Evolutionary conservation across 2,329 filamentous ascomycete genomes (phyloP).

Genomic region (Colletotrichum eleusines): DNA sequence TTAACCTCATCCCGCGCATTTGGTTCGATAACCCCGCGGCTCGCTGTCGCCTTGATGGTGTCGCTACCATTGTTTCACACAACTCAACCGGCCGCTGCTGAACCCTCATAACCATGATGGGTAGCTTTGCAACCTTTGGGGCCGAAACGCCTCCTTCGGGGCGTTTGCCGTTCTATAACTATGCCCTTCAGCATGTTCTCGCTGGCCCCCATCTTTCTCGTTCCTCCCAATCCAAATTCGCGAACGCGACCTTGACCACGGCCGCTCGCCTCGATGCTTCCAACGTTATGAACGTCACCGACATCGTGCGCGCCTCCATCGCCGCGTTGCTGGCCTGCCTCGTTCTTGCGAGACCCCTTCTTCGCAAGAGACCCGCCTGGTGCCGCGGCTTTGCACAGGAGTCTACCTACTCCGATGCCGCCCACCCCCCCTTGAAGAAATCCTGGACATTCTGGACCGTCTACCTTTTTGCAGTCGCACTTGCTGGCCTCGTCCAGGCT

Average conservation of each 20-base stretch:
- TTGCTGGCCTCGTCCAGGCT: constrained; percentile 52
- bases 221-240: neutral
- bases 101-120: constrained; percentile 28
- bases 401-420: constrained; percentile 41
- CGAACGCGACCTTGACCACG: constrained; percentile 1
- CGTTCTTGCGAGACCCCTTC: constrained; percentile 45
- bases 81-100: constrained; percentile 15
- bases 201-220: constrained; percentile 14
- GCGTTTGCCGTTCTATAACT: constrained; percentile 22
- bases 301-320: constrained; percentile 49
- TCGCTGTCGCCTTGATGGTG: constrained; percentile 15
- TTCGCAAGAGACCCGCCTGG: constrained; percentile 54
- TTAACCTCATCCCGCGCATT: neutral
- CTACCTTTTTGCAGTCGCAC: constrained; percentile 49
- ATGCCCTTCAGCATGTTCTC: constrained; percentile 32
- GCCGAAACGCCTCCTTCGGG: neutral
- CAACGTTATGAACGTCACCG: constrained; percentile 19
- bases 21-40: constrained; percentile 17
- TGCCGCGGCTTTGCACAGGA: constrained; percentile 59
- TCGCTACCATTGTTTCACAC: constrained; percentile 25
- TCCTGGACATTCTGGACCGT: constrained; percentile 57
- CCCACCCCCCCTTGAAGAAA: constrained; percentile 41
- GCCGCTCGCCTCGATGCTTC: constrained; percentile 2
- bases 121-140: constrained; percentile 20
- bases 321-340: constrained; percentile 49